Conservation (phyloP, 148 eudicot genomes). For the Fallopia convolvulus region DNA sequence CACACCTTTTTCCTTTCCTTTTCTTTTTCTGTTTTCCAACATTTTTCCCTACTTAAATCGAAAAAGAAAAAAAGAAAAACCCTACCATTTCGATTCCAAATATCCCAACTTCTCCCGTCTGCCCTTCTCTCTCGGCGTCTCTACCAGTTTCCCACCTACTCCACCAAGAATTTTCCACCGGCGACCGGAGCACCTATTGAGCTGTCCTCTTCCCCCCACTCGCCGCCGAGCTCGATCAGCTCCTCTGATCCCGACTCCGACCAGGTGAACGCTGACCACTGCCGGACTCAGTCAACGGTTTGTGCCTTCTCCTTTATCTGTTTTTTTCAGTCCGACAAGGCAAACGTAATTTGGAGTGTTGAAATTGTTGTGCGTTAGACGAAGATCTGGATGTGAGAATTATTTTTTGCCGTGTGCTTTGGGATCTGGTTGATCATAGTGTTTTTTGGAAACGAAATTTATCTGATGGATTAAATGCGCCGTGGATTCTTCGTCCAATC, state of each 20-base stretch:
- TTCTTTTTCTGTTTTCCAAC: not conserved
- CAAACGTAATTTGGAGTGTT: not conserved
- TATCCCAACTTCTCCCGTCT: not conserved
- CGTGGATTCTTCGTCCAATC: not conserved
- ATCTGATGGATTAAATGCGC: not conserved
- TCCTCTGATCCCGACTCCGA: not conserved
- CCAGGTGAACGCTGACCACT: not conserved
- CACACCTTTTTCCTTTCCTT: not conserved
- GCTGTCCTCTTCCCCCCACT: not conserved
- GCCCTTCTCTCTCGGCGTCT: not conserved
- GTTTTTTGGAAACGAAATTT: not conserved
- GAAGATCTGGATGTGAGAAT: not conserved
- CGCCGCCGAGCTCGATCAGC: not conserved
- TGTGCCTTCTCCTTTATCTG: not conserved
- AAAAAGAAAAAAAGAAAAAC: not conserved
- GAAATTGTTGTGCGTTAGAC: not conserved
- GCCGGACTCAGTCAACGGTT: not conserved
- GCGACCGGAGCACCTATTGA: not conserved
- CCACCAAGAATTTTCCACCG: not conserved
- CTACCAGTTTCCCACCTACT: not conserved
- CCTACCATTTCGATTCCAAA: conserved; percentile 2
- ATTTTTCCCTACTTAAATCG: not conserved
- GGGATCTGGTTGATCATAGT: not conserved
- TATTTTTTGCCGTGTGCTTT: not conserved
- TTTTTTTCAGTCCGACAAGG: not conserved